Conservation (phyloP, 768 basidiomycete genomes). For the Suillus occidentalis region DNA sequence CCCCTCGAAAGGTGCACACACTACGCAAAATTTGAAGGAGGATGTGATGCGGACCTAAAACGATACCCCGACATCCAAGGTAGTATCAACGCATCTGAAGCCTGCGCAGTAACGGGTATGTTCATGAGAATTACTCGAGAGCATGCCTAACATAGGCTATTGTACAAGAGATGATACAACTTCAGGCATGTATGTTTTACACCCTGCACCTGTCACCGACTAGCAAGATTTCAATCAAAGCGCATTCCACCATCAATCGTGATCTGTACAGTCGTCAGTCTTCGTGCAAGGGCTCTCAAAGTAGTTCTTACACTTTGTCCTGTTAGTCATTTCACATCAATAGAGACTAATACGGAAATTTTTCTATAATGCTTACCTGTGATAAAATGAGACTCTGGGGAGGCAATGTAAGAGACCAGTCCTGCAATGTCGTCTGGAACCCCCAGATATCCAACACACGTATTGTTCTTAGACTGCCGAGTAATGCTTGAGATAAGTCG, state of each 20-base stretch:
- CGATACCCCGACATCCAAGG: not conserved
- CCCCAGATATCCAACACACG: conserved; percentile 8
- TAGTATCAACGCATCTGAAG: not conserved
- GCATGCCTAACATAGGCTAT: not conserved
- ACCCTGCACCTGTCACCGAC: not conserved
- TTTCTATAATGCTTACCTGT: conserved; percentile 20
- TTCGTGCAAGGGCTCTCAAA: not conserved
- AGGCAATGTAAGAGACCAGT: conserved; percentile 30
- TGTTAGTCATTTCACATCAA: not conserved
- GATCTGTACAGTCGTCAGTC: not conserved
- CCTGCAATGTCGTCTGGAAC: conserved; percentile 25
- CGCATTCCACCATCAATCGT: conserved; percentile 4
- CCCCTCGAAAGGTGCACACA: not conserved
- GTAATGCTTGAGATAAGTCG: not conserved
- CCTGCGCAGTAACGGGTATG: not conserved
- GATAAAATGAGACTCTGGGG: conserved; percentile 27
- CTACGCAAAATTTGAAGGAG: not conserved
- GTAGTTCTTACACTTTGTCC: not conserved
- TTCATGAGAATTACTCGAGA: not conserved
- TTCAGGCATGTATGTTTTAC: not conserved
- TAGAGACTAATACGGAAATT: not conserved
- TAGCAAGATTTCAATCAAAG: conserved; percentile 2
- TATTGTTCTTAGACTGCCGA: conserved; percentile 6
- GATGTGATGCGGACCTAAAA: not conserved
- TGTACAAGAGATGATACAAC: not conserved